Conservation (phyloP, 768 basidiomycete species). For the Boletus tylopilopsis region DNA sequence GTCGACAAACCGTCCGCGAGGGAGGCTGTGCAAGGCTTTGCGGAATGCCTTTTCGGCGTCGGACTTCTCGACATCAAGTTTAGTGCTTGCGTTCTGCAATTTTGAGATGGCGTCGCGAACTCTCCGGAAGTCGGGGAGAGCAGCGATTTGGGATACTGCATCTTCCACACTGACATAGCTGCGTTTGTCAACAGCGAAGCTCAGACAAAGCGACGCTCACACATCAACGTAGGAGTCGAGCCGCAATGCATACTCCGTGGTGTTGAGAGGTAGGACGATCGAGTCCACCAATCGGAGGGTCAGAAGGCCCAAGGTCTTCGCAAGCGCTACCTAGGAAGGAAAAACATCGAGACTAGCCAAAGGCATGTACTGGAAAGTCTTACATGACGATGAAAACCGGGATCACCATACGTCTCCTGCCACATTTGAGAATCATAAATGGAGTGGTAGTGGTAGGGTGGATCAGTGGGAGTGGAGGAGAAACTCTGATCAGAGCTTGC, state of each 20-base stretch:
- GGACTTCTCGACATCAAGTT: slow-evolving; percentile 57
- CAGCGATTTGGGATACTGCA: slow-evolving; percentile 27
- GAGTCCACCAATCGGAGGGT: slow-evolving; percentile 57
- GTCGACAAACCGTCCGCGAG: neutral
- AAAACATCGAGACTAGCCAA: neutral
- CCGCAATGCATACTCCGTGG: slow-evolving; percentile 68
- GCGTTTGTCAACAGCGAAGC: slow-evolving; percentile 15
- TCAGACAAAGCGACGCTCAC: slow-evolving; percentile 39
- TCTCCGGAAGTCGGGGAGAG: slow-evolving; percentile 34
- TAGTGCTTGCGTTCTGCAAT: slow-evolving; percentile 48
- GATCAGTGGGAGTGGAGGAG: slow-evolving; percentile 39
- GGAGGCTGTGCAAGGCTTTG: slow-evolving; percentile 38
- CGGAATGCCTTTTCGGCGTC: slow-evolving; percentile 51
- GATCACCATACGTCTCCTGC: slow-evolving; percentile 73
- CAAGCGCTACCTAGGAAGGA: slow-evolving; percentile 50
- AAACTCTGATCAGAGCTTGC: slow-evolving; percentile 34
- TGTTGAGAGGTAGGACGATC: slow-evolving; percentile 67
- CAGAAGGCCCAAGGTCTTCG: slow-evolving; percentile 60
- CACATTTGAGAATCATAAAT: slow-evolving; percentile 69
- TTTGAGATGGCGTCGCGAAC: slow-evolving; percentile 44
- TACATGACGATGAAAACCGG: slow-evolving; percentile 70
- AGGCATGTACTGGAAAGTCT: slow-evolving; percentile 15
- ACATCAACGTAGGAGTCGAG: slow-evolving; percentile 54
- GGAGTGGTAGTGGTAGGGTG: slow-evolving; percentile 71
- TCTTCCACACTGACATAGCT: slow-evolving; percentile 48